A percentile compares a stretch with the other conserved stretches of the same genome.
Evolutionary conservation across 805 yeast species (phyloP).

Genomic region (Diddensiella caesifluorescens): DNA sequence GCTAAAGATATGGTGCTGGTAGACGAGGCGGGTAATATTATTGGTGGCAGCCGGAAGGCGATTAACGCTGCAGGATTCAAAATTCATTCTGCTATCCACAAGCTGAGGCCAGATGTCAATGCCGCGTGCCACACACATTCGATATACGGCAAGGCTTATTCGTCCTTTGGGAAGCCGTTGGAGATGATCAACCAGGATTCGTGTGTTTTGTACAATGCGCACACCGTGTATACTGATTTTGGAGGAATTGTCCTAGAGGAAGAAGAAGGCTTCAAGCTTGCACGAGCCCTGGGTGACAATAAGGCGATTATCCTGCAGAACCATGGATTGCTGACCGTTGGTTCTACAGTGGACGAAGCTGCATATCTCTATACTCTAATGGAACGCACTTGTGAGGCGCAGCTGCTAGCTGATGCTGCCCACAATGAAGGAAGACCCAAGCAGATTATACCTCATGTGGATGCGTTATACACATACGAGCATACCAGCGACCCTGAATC

Average conservation of each 20-base stretch:
- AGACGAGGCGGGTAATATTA: slow-evolving; percentile 56
- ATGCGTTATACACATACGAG: slow-evolving; percentile 60
- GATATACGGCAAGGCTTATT: slow-evolving; percentile 57
- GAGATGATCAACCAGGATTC: slow-evolving; percentile 81
- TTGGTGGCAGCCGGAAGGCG: slow-evolving; percentile 52
- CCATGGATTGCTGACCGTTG: slow-evolving; percentile 70
- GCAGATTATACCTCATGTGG: slow-evolving; percentile 49
- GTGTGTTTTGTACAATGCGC: slow-evolving; percentile 60
- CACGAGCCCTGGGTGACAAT: slow-evolving; percentile 54
- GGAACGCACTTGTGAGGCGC: slow-evolving; percentile 64
- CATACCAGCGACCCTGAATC: slow-evolving; percentile 61
- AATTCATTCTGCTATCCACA: slow-evolving; percentile 63
- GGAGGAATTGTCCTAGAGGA: slow-evolving; percentile 75
- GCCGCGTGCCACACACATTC: slow-evolving; percentile 74
- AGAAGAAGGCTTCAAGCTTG: slow-evolving; percentile 58
- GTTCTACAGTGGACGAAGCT: slow-evolving; percentile 68
- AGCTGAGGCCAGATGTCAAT: slow-evolving; percentile 61
- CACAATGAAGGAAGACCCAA: slow-evolving; percentile 39
- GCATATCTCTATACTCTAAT: slow-evolving; percentile 58
- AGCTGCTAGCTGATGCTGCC: slow-evolving; percentile 56
- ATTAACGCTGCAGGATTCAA: slow-evolving; percentile 67
- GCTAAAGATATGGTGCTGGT: slow-evolving; percentile 60
- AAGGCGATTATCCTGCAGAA: slow-evolving; percentile 59
- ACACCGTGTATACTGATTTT: slow-evolving; percentile 59
- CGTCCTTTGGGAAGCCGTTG: slow-evolving; percentile 58